Conservation (phyloP, 345 rosid species). For the Lumnitzera racemosa region DNA sequence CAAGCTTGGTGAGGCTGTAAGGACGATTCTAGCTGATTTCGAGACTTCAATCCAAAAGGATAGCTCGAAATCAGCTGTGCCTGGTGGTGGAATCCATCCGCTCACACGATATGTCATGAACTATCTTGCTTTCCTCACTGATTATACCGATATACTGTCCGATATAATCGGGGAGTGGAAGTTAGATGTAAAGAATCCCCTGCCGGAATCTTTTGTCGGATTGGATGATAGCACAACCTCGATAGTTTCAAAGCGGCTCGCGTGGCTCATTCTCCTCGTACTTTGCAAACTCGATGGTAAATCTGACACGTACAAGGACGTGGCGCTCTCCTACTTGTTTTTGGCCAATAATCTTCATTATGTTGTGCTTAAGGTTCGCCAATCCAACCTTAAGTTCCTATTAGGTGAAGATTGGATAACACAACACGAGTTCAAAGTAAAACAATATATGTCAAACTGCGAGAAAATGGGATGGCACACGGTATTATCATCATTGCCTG, state of each 20-base stretch:
- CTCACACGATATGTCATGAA: conserved; percentile 77
- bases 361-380: conserved; percentile 53
- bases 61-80: conserved; percentile 31
- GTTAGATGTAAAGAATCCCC: conserved; percentile 16
- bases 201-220: conserved; percentile 25
- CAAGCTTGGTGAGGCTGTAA: conserved; percentile 39
- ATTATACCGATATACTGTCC: conserved; percentile 39
- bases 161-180: conserved; percentile 62
- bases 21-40: conserved; percentile 45
- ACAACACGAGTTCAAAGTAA: conserved; percentile 46
- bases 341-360: conserved; percentile 75
- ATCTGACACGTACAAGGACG: conserved; percentile 50
- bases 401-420: conserved; percentile 61
- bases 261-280: conserved; percentile 61
- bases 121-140: conserved; percentile 57
- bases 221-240: conserved; percentile 32
- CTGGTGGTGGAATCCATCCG: conserved; percentile 80
- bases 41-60: conserved; percentile 54
- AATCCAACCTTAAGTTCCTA: conserved; percentile 36
- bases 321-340: conserved; percentile 59
- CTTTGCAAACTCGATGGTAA: conserved; percentile 75
- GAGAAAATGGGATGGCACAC: conserved; percentile 64
- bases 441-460: conserved; percentile 50
- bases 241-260: conserved; percentile 33
- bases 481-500: conserved; percentile 41